Evolutionary conservation across 2,329 filamentous ascomycete genomes (phyloP), one percentile per base, ranked within the genome.

Genomic region (Venturia effusa): DNA sequence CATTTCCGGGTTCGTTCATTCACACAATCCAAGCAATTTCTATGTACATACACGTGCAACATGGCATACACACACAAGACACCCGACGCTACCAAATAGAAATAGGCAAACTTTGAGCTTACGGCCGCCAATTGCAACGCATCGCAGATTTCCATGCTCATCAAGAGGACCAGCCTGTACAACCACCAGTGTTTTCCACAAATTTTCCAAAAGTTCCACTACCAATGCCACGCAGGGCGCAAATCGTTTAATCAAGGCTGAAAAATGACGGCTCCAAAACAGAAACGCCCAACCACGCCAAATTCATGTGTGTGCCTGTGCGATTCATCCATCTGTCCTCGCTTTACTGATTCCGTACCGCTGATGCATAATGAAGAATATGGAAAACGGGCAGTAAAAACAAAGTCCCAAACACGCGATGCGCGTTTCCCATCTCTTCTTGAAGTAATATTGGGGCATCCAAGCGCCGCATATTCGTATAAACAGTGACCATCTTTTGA

Each of bases 321-420:
- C 10, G 51, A 34, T 57, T 34, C 5, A n/a, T 57, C 51, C 51
- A n/a, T 57, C 51, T 30, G 32, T 27, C 34, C n/a, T 57, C 15
- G 22, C 10, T 34, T 34, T 34, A 17, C 27, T 57, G 30, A 57
- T 57, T 34, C 51, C 27, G 11, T 57, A 30, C 24, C 48, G 30
- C 51, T 57, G 51, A 57, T 57, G 27, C 51, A 57, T n/a, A 57
- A 34, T 55, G 30, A 55, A 32, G 51, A 55, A 34, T 32, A n/a
- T 19, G 30, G 30, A 55, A 55, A 55, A 55, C 34, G 22, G 22
- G 22, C 45, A 51, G 15, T 13, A 34, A 57, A 34, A 57, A 57
- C 51, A 57, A 57, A 13, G 51, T 19, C 34, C 27, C 19, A n/a
- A 34, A 57, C n/a, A 57, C 51, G 30, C 51, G 30, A n/a, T 57